Evolutionary conservation across 306 rosid genomes (phyloP).

Genomic region (Urtica urens): DNA sequence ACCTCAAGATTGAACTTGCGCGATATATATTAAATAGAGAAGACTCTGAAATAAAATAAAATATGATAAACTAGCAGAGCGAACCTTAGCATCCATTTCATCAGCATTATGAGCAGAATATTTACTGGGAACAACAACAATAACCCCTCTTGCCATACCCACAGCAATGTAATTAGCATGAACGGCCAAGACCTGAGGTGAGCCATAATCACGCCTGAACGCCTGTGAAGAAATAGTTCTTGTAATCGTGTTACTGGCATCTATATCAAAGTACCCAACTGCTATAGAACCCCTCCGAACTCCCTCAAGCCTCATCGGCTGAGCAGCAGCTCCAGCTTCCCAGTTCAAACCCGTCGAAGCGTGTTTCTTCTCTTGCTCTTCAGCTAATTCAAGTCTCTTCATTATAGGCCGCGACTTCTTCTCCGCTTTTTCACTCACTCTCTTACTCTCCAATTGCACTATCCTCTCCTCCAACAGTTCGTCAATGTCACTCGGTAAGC

Average conservation of each 20-base stretch:
- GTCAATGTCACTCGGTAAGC: constrained; percentile 29
- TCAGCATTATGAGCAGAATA: constrained; percentile 68
- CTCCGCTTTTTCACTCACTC: constrained; percentile 32
- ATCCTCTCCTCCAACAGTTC: constrained; percentile 61
- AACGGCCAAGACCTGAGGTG: constrained; percentile 72
- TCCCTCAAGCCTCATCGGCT: constrained; percentile 96
- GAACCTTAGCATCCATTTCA: constrained; percentile 74
- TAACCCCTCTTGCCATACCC: constrained; percentile 83
- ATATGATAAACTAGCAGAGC: not conserved
- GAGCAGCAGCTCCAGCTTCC: constrained; percentile 99
- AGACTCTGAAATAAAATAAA: too few species aligned
- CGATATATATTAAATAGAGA: too few species aligned
- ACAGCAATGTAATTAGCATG: constrained; percentile 75
- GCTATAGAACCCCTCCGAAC: constrained; percentile 69
- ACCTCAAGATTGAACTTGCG: too few species aligned
- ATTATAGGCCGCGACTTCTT: constrained; percentile 23
- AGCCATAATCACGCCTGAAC: constrained; percentile 82
- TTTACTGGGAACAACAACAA: constrained; percentile 63
- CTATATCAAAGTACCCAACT: constrained; percentile 69
- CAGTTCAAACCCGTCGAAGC: constrained; percentile 85
- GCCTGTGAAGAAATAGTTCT: constrained; percentile 52
- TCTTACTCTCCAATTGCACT: constrained; percentile 45
- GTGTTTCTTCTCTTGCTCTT: constrained; percentile 76
- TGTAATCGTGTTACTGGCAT: constrained; percentile 55
- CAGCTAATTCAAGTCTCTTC: constrained; percentile 77